phyloP scores from a whole-genome alignment of 1,284 basidiomycete species.

The Blastosporella zonata region DNA sequence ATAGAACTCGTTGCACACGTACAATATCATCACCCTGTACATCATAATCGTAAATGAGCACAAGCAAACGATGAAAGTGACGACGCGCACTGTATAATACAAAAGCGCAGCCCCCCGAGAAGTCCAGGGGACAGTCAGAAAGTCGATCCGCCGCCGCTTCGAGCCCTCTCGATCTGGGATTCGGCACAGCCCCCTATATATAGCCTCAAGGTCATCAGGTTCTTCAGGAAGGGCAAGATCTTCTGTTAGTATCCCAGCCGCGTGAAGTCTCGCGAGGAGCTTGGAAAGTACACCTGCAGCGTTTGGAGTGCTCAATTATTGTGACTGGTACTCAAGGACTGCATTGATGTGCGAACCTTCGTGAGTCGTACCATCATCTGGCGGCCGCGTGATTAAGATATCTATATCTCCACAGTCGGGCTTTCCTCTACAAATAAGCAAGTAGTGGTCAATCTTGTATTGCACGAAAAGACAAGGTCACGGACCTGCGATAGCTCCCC shows the following conservation, averaged over 20 bases:
- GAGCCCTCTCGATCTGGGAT: constrained; percentile 36
- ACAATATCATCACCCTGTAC: constrained; percentile 79
- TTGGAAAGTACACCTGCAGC: constrained; percentile 51
- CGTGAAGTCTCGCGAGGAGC: constrained; percentile 58
- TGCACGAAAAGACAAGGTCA: not conserved
- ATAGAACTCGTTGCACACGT: constrained; percentile 23
- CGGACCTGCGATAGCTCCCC: constrained; percentile 82
- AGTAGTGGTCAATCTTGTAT: not conserved
- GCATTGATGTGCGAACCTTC: constrained; percentile 49
- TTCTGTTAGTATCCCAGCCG: constrained; percentile 66
- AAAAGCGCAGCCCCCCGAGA: constrained; percentile 80
- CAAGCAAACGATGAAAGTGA: not conserved
- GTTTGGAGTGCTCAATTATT: constrained; percentile 10
- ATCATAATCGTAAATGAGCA: not conserved
- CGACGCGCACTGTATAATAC: constrained; percentile 84
- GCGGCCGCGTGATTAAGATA: constrained; percentile 77
- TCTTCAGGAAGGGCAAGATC: constrained; percentile 73
- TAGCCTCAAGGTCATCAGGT: constrained; percentile 62
- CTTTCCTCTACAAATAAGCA: constrained; percentile 53
- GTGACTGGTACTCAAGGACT: too few species aligned
- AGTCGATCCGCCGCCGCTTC: constrained; percentile 75
- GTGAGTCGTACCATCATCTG: constrained; percentile 72
- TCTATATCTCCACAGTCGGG: constrained; percentile 87
- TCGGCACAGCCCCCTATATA: constrained; percentile 79
- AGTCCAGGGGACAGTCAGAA: constrained; percentile 76